Base-by-base conservation (phyloP, 495 filamentous ascomycete species). In the Xylaria acuta region DNA sequence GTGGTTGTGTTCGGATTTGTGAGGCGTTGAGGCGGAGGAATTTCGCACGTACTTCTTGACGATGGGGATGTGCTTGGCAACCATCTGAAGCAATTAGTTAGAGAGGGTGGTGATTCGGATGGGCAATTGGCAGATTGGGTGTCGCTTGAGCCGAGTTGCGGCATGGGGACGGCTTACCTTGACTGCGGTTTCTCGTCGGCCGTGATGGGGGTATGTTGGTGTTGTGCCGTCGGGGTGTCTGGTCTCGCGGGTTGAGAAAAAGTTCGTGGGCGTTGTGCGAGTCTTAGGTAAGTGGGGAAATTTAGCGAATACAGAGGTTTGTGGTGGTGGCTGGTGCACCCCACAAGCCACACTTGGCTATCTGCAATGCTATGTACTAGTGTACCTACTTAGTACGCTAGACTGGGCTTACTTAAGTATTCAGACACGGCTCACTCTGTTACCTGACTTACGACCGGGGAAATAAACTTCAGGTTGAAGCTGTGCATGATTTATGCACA, bases 41-140 rank as follows among this genome's bases (percentile, higher is more conserved):
- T 53, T 66, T 77, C 72, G 66, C 78, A 92, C 92, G 84, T 94
- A 95, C 93, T 99, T 99, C 92, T 99, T 99, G 78, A 99, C 92
- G 89, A 99, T 98, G 81, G 94, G 93, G 82, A 99, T 89, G 87
- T 98, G 95, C 88, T 96, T 97, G 84, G 95, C 88, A 87, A 93
- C 93, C 96, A 99, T 98, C 94, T 98, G 60, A 77, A 74, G 51
- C 40, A 70, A 66, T 66, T 70, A 53, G 79, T 84, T 73, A 86
- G 84, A 70, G 56, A n/a, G 14, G 38, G 14, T n/a, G 16, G 20
- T 9, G 8, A 12, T 30, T 34, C 9, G 3, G 12, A 22, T 22
- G 22, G 45, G n/a, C 20, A 7, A 64, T 64, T 54, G 59, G 22
- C 0, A 16, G 22, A 14, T 66, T 20, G 49, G 20, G 18, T 43